phyloP scores from a whole-genome alignment of 2,329 filamentous ascomycete species.

The Pseudovirgaria hyperparasitica region DNA sequence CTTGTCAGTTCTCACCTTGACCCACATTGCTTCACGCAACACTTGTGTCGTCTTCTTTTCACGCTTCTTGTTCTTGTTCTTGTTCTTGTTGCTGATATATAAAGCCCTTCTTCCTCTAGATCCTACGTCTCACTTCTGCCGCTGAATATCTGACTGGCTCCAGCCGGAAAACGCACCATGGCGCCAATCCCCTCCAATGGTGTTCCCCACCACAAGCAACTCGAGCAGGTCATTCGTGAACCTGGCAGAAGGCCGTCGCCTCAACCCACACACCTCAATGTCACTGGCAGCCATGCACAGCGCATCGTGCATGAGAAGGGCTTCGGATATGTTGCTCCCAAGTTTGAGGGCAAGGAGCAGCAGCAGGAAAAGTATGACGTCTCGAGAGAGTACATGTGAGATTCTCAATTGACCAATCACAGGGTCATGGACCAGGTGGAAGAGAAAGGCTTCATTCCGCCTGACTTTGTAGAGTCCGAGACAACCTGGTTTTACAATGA shows the following conservation, averaged over 20 bases:
- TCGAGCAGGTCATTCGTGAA: slow-evolving; percentile 40
- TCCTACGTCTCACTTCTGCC: no score
- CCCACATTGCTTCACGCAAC: no score
- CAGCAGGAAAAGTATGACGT: slow-evolving; percentile 66
- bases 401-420: slow-evolving; percentile 11
- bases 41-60: no score
- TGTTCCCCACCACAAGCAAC: slow-evolving; percentile 39
- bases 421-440: slow-evolving; percentile 70
- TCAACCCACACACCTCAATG: slow-evolving; percentile 72
- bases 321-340: slow-evolving; percentile 86
- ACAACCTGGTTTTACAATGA: slow-evolving; percentile 96
- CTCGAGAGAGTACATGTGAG: neutral
- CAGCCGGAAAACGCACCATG: no score
- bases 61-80: no score
- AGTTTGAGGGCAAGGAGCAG: slow-evolving; percentile 81
- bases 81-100: no score
- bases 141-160: no score
- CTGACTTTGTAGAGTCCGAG: slow-evolving; percentile 69
- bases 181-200: slow-evolving; percentile 20
- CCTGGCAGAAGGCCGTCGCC: slow-evolving; percentile 63
- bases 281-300: slow-evolving; percentile 47
- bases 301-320: slow-evolving; percentile 76
- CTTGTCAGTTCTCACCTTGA: no score
- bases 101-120: no score
- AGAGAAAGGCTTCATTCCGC: slow-evolving; percentile 75